Conservation (phyloP, 2,329 filamentous ascomycete genomes). For the Aspergillus sojae region DNA sequence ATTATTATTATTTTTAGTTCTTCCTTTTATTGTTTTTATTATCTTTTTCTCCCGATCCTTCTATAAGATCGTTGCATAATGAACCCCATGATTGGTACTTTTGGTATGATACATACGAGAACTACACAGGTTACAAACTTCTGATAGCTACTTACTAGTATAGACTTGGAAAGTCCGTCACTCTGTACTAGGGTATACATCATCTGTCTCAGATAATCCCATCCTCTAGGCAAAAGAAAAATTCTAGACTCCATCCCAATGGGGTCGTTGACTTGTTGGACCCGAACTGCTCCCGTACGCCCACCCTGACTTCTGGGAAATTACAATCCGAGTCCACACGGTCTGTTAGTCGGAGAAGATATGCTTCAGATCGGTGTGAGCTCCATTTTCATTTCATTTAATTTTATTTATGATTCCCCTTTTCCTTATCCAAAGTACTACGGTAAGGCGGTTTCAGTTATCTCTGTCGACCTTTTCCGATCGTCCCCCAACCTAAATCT, state of each 20-base stretch:
- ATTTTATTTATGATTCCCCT: not conserved
- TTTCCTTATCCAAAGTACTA: not conserved
- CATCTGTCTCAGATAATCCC: slow-evolving; percentile 19
- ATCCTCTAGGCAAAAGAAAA: slow-evolving; percentile 11
- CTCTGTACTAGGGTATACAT: slow-evolving; percentile 9
- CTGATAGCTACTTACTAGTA: not conserved
- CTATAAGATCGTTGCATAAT: not conserved
- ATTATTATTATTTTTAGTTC: not conserved
- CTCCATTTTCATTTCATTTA: not conserved
- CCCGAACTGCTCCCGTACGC: not conserved
- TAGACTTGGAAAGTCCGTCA: not conserved
- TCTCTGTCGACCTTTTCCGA: not conserved
- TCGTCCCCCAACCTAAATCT: not conserved
- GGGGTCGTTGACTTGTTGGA: not conserved
- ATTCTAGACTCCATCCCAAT: slow-evolving; percentile 14
- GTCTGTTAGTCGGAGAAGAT: slow-evolving; percentile 5
- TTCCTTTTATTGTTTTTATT: not conserved
- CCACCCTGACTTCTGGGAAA: not conserved
- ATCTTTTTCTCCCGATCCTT: not conserved
- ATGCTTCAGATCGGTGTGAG: not conserved
- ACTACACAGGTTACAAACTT: not conserved
- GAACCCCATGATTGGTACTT: not conserved
- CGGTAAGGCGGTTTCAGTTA: not conserved
- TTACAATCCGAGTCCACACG: not conserved
- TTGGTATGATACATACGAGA: not conserved